Evolutionary conservation across 148 eudicot genomes (phyloP).

Genomic region (Hydrangea macrophylla): DNA sequence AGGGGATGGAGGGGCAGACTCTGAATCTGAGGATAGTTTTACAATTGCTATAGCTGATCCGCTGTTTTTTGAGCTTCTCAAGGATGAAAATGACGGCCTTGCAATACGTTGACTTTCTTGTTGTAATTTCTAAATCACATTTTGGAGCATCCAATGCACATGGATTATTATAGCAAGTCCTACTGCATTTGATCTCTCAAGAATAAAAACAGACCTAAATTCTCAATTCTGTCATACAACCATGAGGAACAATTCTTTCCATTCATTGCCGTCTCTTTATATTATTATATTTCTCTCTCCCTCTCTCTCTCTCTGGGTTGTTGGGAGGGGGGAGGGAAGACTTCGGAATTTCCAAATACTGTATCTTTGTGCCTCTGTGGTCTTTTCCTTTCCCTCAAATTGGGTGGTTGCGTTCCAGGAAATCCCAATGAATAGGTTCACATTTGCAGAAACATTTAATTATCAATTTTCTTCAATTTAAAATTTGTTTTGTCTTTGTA

Average conservation of each 20-base stretch:
- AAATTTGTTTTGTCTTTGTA: no score
- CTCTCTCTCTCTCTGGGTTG: background rate
- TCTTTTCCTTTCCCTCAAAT: no score
- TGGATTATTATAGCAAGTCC: background rate
- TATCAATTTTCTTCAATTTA: no score
- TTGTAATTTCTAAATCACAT: background rate
- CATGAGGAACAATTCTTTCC: background rate
- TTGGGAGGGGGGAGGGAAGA: no score
- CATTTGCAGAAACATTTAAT: no score
- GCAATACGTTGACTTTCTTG: slow-evolving; percentile 52
- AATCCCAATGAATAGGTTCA: no score
- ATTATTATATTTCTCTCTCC: no score
- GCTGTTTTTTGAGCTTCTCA: slow-evolving; percentile 86
- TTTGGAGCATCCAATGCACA: slow-evolving; percentile 3
- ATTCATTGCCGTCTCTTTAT: no score
- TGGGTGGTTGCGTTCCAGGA: no score
- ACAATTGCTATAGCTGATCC: slow-evolving; percentile 87
- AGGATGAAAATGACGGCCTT: slow-evolving; percentile 98
- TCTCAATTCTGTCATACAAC: background rate
- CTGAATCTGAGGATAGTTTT: slow-evolving; percentile 89
- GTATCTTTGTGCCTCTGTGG: no score
- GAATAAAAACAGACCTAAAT: background rate
- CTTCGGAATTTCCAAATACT: no score
- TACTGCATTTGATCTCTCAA: background rate
- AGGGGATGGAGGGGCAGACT: slow-evolving; percentile 93